Evolutionary conservation across 2,329 filamentous ascomycete genomes (phyloP).

Genomic region (Hypoxylon sp.): DNA sequence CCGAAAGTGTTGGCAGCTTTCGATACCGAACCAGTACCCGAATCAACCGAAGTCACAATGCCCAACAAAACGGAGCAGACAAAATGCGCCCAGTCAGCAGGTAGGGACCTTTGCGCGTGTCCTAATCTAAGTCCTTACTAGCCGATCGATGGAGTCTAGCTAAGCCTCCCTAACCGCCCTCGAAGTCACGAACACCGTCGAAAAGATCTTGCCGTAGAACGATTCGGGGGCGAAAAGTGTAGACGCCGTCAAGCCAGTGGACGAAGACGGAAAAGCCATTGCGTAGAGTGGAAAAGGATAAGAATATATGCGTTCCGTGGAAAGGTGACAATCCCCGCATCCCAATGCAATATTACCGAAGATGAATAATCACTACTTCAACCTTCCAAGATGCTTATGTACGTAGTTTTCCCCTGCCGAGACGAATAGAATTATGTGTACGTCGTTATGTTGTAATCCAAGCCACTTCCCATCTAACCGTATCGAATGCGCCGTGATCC

Average conservation of each 20-base stretch:
- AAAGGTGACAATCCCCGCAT: slow-evolving; percentile 54
- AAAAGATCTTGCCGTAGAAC: background rate
- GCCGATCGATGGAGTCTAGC: background rate
- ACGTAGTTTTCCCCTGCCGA: slow-evolving; percentile 49
- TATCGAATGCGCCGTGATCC: slow-evolving; percentile 52
- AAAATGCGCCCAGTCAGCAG: slow-evolving; percentile 1
- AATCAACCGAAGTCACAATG: slow-evolving; percentile 6
- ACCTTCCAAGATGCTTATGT: slow-evolving; percentile 56
- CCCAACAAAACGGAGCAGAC: slow-evolving; percentile 16
- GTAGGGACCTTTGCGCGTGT: slow-evolving; percentile 17
- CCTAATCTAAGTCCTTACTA: slow-evolving; percentile 16
- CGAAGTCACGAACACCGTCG: background rate
- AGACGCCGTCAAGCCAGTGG: slow-evolving; percentile 4
- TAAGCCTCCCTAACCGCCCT: background rate
- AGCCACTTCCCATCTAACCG: slow-evolving; percentile 52
- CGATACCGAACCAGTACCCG: slow-evolving; percentile 15
- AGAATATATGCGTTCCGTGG: slow-evolving; percentile 52
- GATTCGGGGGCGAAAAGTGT: background rate
- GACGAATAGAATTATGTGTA: slow-evolving; percentile 54
- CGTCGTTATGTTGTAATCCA: slow-evolving; percentile 55
- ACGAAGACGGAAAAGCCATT: slow-evolving; percentile 14
- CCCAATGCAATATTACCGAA: slow-evolving; percentile 67
- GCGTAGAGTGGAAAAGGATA: slow-evolving; percentile 44
- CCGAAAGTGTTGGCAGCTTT: slow-evolving; percentile 9
- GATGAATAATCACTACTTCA: slow-evolving; percentile 55